Evolutionary conservation across 2,329 filamentous ascomycete genomes (phyloP).

Genomic region (Fonsecaea pugnacius): DNA sequence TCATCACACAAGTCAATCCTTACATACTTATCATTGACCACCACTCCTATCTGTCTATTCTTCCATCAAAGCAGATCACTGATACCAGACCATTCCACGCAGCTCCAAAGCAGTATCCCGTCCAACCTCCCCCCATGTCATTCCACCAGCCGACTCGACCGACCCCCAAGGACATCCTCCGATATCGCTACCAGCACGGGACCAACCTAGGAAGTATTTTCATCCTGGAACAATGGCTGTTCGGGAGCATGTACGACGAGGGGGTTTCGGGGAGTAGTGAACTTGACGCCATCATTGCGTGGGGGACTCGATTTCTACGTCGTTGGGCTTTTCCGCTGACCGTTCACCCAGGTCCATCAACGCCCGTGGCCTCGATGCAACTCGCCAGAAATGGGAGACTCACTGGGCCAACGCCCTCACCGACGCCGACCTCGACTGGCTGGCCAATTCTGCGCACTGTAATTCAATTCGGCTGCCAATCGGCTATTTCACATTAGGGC

Average conservation of each 20-base stretch:
- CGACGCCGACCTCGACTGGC: conserved; percentile 58
- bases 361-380: conserved; percentile 53
- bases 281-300: conserved; percentile 56
- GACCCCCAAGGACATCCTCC: conserved; percentile 41
- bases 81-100: not conserved
- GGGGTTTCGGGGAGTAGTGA: conserved; percentile 52
- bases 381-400: conserved; percentile 57
- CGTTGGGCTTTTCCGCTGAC: not conserved
- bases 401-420: conserved; percentile 59
- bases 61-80: not conserved
- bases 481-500: conserved; percentile 62
- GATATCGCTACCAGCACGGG: conserved; percentile 65
- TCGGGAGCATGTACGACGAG: conserved; percentile 54
- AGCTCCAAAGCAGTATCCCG: not conserved
- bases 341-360: conserved; percentile 46
- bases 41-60: not conserved
- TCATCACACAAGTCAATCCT: not conserved
- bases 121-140: not conserved
- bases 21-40: not conserved
- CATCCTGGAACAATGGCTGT: conserved; percentile 65
- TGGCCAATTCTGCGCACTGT: conserved; percentile 57
- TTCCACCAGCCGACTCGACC: conserved; percentile 10
- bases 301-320: conserved; percentile 20
- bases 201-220: conserved; percentile 64
- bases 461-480: conserved; percentile 65